Base-by-base conservation (phyloP, 2,329 filamentous ascomycete genomes). In the Fonsecaea multimorphosa region DNA sequence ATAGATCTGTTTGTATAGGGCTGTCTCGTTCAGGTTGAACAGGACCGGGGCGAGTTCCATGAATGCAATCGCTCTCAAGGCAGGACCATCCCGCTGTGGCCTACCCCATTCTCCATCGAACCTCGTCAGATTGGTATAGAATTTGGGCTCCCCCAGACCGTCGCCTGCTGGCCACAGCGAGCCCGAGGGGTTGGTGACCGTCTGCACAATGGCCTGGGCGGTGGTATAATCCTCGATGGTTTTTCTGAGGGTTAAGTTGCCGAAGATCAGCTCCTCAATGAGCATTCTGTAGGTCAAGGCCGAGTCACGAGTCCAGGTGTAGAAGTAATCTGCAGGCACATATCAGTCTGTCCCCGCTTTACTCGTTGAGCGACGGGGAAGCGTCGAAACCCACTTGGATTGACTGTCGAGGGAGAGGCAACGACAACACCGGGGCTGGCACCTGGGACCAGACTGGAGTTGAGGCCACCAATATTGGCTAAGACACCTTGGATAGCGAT, bases 241-340 rank as follows among this genome's bases (percentile, higher is more conserved):
- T 19, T 76, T 79, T 74, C 90, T 87, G 27, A 92, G 79, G 36
- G 79, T 78, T 1, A 80, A 78, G 71, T 89, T 84, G 52, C 89
- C 90, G 53, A 79, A 80, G 65, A 87, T 80, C 72, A 92, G 89
- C n/a, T 84, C 83, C 71, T 93, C 91, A 6, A 90, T 82, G 24
- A 93, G 78, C 55, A 82, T 81, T 79, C 91, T 91, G 78, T 90
- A 86, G 3, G 87, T 87, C 34, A 93, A 82, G 24, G 88, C 89
- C n/a, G 88, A 84, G 74, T 94, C 91, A 74, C 91, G 82, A 4
- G 88, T 92, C 91, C 91, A 93, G 1, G 89, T 91, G 74, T 87
- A 93, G 74, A 85, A 92, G 77, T 93, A 87, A 71, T 86, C 76
- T 1, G 44, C 44, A 11, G 0, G 8, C 44, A 49, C 3, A 7